phyloP scores from a whole-genome alignment of 163 green algal species.

The Volvox carteri region DNA sequence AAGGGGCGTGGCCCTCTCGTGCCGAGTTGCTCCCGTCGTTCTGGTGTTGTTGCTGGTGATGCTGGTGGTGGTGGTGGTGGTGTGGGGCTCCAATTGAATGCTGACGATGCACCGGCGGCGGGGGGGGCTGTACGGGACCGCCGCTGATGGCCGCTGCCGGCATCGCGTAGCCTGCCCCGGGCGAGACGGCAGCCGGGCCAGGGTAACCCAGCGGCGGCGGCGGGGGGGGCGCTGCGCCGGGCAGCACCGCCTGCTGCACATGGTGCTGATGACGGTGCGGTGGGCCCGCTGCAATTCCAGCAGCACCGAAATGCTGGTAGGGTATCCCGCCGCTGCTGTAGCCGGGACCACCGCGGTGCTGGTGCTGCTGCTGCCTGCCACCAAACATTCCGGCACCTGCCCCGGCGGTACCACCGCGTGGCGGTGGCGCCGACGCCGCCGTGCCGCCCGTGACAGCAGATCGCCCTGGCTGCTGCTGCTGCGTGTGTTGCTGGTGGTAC shows the following conservation, averaged over 20 bases:
- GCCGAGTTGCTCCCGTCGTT: background rate
- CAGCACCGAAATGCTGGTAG: background rate
- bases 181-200: no score
- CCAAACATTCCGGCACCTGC: background rate
- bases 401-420: background rate
- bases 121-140: background rate
- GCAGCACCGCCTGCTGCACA: background rate
- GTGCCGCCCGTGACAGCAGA: background rate
- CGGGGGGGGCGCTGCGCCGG: background rate
- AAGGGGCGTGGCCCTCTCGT: background rate
- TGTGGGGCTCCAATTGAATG: background rate
- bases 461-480: background rate
- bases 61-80: background rate
- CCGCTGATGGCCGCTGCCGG: background rate
- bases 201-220: no score
- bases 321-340: background rate
- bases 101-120: background rate
- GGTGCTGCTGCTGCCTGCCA: background rate
- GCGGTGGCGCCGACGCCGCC: no score
- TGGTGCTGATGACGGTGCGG: constrained; percentile 1
- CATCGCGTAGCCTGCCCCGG: background rate
- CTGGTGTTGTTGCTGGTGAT: no score
- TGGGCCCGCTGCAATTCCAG: no score
- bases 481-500: background rate
- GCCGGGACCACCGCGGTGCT: background rate